Conservation (phyloP, 768 basidiomycete species). For the Mycena kentingensis region DNA sequence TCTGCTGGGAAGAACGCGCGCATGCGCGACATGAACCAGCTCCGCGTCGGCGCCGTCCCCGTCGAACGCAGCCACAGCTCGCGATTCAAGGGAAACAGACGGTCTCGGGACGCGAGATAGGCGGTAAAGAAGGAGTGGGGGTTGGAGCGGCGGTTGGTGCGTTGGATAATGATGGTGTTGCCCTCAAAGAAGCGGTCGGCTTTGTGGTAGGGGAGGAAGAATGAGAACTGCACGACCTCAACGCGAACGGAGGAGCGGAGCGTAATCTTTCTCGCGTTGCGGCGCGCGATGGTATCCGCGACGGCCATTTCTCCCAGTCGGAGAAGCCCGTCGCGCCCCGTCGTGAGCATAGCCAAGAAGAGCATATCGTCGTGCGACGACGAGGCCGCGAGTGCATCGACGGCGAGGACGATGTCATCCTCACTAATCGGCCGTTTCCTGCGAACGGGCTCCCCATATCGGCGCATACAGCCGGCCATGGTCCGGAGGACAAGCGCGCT, state of each 20-base stretch:
- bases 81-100: constrained; percentile 5
- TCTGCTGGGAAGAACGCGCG: neutral
- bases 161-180: constrained; percentile 23
- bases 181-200: constrained; percentile 33
- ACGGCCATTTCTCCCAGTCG: constrained; percentile 34
- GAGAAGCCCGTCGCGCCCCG: constrained; percentile 34
- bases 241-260: constrained; percentile 16
- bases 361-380: constrained; percentile 26
- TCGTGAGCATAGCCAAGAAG: constrained; percentile 30
- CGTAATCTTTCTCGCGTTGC: constrained; percentile 24
- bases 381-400: constrained; percentile 2
- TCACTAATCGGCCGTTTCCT: constrained; percentile 28
- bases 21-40: neutral
- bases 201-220: constrained; percentile 39
- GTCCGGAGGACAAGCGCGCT: constrained; percentile 28
- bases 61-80: constrained; percentile 10
- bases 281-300: constrained; percentile 23
- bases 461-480: constrained; percentile 25
- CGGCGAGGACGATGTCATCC: constrained; percentile 19
- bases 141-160: constrained; percentile 3
- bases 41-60: neutral
- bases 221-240: constrained; percentile 3
- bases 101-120: constrained; percentile 3
- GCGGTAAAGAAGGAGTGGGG: constrained; percentile 3
- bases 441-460: constrained; percentile 1